Evolutionary conservation across 1,139 yeast species (phyloP).

Genomic region (Saccharomyces hybrid): DNA sequence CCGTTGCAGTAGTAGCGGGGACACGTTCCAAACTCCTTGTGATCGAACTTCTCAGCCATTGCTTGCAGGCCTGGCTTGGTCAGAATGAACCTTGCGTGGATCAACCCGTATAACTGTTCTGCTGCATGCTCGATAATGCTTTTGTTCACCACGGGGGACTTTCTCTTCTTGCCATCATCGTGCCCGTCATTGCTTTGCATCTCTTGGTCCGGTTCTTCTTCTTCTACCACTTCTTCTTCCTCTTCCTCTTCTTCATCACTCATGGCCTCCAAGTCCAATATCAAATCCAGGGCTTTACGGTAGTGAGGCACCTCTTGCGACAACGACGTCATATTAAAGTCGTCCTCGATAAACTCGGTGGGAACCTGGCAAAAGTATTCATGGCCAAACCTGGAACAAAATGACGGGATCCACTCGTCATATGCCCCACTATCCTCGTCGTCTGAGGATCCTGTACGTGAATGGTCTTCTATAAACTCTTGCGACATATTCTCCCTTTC

Average conservation of each 20-base stretch:
- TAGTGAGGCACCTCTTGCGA: slow-evolving; percentile 82
- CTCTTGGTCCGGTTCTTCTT: neutral
- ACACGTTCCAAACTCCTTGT: slow-evolving; percentile 83
- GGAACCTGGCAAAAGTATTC: slow-evolving; percentile 91
- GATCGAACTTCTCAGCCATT: slow-evolving; percentile 94
- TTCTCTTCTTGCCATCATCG: neutral
- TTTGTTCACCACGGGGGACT: slow-evolving; percentile 35
- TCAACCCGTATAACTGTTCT: slow-evolving; percentile 82
- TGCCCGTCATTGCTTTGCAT: slow-evolving; percentile 3
- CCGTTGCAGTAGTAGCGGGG: slow-evolving; percentile 87
- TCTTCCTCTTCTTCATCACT: slow-evolving; percentile 30
- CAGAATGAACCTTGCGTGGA: slow-evolving; percentile 85
- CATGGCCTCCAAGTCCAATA: slow-evolving; percentile 80
- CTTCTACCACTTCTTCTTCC: slow-evolving; percentile 11
- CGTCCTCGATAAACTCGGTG: slow-evolving; percentile 92
- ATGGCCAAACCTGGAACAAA: slow-evolving; percentile 81
- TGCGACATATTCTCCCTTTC: slow-evolving; percentile 3
- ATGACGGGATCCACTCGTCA: slow-evolving; percentile 85
- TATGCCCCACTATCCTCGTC: slow-evolving; percentile 31
- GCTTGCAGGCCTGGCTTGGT: slow-evolving; percentile 85
- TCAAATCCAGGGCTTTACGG: slow-evolving; percentile 84
- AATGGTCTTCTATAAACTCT: slow-evolving; percentile 19
- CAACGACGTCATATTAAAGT: slow-evolving; percentile 87
- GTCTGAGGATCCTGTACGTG: slow-evolving; percentile 18
- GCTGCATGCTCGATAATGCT: slow-evolving; percentile 80